Base-by-base conservation (phyloP, 495 filamentous ascomycete genomes). In the Aspergillus affinis region DNA sequence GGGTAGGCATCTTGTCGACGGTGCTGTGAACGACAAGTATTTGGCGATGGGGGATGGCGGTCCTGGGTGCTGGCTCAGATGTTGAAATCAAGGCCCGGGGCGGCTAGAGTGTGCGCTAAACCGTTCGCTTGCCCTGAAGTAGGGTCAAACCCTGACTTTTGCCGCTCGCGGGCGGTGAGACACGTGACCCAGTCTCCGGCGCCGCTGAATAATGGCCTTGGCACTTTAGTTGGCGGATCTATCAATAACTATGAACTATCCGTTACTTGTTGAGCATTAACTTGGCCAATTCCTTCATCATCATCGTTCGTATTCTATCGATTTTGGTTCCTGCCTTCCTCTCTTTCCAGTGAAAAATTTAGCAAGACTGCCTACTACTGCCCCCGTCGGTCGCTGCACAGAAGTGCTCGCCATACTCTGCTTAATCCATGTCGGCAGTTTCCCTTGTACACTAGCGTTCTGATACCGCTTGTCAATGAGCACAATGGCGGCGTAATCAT, bases 371-470 rank as follows among this genome's bases (percentile, higher is more conserved):
- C 70, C 67, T 6, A 75, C 61, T 7, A 67, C 69, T 52, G 32
- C 53, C 27, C 68, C 67, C 23, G 70, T 71, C 13, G 73, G 66
- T n/a, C 69, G 66, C 47, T 44, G 55, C 13, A 62, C 51, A 47
- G 61, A 50, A 27, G 62, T 52, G 48, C 65, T 57, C 6, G 65
- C 67, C 55, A 78, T 61, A 50, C 76, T 80, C 20, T 74, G 75
- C 48, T 81, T 82, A 65, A 98, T 98, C 94, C 94, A 98, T 3
- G 82, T 85, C 13, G 94, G 94, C 61, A 98, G 69, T 75, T 97
- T 98, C 2, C 70, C 77, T 68, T 83, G 81, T 55, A 97, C 90
- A 50, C 87, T 78, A 15, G 85, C 75, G 29, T 74, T 82, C 27
- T 77, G 80, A 75, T 93, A 98, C 54, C 94, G 78, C 61, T 81